A percentile compares a stretch with the other conserved stretches of the same genome.
phyloP scores from a whole-genome alignment of 441 rosid species.

The Macaranga tanarius region DNA sequence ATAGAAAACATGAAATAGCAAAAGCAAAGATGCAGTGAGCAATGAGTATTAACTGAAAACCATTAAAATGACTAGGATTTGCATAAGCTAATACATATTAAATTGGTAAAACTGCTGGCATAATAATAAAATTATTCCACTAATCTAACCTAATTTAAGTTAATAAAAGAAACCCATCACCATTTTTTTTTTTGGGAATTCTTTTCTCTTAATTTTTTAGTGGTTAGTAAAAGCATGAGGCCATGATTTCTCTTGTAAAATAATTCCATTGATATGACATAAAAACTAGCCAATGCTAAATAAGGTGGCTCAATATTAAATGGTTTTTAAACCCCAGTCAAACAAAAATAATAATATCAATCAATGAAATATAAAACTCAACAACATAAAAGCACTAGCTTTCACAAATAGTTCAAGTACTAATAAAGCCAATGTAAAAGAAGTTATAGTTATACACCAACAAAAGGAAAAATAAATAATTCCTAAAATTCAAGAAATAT shows the following conservation, averaged over 20 bases:
- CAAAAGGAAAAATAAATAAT: not conserved
- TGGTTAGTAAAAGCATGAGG: conserved; percentile 40
- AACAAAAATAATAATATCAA: not conserved
- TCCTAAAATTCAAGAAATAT: not conserved
- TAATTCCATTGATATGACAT: conserved; percentile 76
- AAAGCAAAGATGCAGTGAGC: conserved; percentile 49
- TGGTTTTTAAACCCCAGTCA: conserved; percentile 56
- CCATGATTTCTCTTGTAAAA: conserved; percentile 98
- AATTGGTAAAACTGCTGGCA: conserved; percentile 12
- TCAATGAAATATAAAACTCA: not conserved
- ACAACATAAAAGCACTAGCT: not conserved
- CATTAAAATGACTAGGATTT: conserved; percentile 33
- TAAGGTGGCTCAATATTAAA: conserved; percentile 96
- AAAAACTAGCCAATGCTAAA: conserved; percentile 57
- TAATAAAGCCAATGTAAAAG: not conserved
- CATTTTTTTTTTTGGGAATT: not conserved
- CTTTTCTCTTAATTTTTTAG: too few species aligned
- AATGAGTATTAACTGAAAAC: conserved; percentile 45
- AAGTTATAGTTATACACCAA: not conserved
- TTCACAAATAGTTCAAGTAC: conserved; percentile 2
- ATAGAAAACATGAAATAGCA: conserved; percentile 22
- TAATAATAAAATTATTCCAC: conserved; percentile 7
- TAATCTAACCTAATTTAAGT: conserved; percentile 9
- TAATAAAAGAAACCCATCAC: conserved; percentile 7
- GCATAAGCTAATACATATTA: conserved; percentile 31